A percentile compares a stretch with the other conserved stretches of the same genome.
Conservation (phyloP, 345 rosid species). For the Populus ilicifolia region DNA sequence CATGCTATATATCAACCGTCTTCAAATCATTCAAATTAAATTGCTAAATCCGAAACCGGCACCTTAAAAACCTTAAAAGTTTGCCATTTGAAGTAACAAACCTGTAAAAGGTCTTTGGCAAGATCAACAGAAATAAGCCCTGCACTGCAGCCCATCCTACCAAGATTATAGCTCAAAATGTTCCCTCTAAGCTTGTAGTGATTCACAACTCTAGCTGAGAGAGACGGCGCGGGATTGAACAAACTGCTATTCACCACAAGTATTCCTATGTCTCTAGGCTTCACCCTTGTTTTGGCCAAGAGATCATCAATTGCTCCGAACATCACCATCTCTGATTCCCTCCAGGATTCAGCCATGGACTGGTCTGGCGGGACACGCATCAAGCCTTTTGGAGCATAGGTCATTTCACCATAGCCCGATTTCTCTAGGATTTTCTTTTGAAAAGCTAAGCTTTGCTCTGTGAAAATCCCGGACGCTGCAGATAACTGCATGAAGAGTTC, state of each 20-base stretch:
- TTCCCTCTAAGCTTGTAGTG: slow-evolving; percentile 19
- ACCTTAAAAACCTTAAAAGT: no score
- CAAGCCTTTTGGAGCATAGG: slow-evolving; percentile 10
- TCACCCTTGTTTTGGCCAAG: slow-evolving; percentile 10
- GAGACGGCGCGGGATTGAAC: slow-evolving; percentile 28
- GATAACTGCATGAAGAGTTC: slow-evolving; percentile 5
- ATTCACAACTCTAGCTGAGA: slow-evolving; percentile 18
- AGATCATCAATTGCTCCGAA: slow-evolving; percentile 24
- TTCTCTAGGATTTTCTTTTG: slow-evolving; percentile 14
- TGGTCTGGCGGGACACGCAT: background rate
- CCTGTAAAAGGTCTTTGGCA: slow-evolving; percentile 13
- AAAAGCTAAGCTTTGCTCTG: slow-evolving; percentile 14
- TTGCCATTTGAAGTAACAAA: background rate
- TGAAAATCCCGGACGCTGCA: background rate
- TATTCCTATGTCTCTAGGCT: slow-evolving; percentile 15
- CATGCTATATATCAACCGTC: no score
- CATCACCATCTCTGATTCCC: slow-evolving; percentile 15
- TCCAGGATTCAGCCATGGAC: slow-evolving; percentile 2
- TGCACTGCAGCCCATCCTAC: slow-evolving; percentile 32
- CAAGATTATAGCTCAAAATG: slow-evolving; percentile 25
- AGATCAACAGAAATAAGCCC: slow-evolving; percentile 21
- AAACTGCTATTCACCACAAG: slow-evolving; percentile 24
- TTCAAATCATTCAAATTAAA: no score
- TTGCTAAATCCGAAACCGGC: no score
- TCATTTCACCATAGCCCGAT: slow-evolving; percentile 19